phyloP scores from a whole-genome alignment of 441 rosid species.

The Theobroma grandiflorum region DNA sequence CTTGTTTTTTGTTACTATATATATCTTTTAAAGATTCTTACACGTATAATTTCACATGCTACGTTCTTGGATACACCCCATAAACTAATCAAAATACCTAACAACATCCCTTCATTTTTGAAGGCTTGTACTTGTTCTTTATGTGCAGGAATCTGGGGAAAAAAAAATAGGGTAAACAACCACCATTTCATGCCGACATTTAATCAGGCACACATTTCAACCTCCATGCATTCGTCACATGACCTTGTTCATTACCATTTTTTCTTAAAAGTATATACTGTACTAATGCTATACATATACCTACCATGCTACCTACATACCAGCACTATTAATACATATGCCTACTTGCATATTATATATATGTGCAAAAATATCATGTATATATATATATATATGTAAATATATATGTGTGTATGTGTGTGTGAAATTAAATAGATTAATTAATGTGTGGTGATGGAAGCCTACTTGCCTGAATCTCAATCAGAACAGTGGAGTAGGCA shows the following conservation, averaged over 20 bases:
- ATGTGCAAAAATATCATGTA: background rate
- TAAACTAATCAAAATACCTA: background rate
- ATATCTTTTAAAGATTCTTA: conserved; percentile 11
- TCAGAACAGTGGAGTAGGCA: conserved; percentile 77
- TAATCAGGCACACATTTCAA: conserved; percentile 43
- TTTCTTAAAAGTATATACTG: background rate
- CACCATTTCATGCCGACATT: conserved; percentile 22
- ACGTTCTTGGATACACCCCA: background rate
- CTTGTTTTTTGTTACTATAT: background rate
- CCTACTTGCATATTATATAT: background rate
- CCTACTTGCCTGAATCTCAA: conserved; percentile 80
- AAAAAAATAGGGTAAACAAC: background rate
- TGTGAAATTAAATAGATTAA: background rate
- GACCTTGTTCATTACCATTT: background rate
- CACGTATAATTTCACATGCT: conserved; percentile 6
- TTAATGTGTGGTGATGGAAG: background rate
- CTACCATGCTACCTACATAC: background rate
- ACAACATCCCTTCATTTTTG: background rate
- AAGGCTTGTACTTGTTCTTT: background rate
- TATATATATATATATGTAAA: background rate
- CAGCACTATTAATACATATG: background rate
- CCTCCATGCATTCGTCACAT: conserved; percentile 17
- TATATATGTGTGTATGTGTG: conserved; percentile 21
- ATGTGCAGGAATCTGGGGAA: background rate
- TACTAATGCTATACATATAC: too few species aligned